A percentile compares a stretch with the other conserved stretches of the same genome.
These are phyloP conservation scores for Raffaelea ambrosiae DNA, from an alignment of 2,329 filamentous ascomycete species.

Conservation along the genomic window DNA sequence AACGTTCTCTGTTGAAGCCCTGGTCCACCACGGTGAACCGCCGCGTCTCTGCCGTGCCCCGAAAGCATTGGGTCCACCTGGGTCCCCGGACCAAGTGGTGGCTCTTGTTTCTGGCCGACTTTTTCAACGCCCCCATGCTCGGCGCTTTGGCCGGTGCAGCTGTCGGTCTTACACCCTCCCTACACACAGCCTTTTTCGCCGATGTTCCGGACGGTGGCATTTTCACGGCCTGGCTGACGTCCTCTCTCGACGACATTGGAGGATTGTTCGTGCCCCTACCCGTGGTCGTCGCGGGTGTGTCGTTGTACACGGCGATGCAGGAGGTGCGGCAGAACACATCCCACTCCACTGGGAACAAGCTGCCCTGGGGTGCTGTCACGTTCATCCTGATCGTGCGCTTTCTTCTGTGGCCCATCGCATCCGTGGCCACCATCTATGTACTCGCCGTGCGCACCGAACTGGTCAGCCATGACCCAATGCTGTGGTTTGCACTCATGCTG, in stretches of 20 bases:
- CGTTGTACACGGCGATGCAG: slow-evolving; percentile 44
- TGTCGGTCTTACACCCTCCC: slow-evolving; percentile 49
- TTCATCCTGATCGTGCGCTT: slow-evolving; percentile 50
- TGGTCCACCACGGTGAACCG: slow-evolving; percentile 7
- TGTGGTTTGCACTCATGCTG: slow-evolving; percentile 52
- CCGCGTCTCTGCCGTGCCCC: slow-evolving; percentile 18
- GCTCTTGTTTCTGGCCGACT: slow-evolving; percentile 30
- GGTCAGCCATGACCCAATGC: slow-evolving; percentile 49
- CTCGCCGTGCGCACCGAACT: slow-evolving; percentile 43
- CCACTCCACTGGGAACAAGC: too few relatives aligned
- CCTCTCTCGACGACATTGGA: slow-evolving; percentile 52
- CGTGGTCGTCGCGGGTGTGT: slow-evolving; percentile 59
- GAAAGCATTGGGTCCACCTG: slow-evolving; percentile 18
- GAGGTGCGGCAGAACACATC: slow-evolving; percentile 16
- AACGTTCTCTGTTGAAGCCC: background rate
- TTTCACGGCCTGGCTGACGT: slow-evolving; percentile 58
- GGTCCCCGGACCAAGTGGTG: slow-evolving; percentile 21
- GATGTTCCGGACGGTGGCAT: slow-evolving; percentile 49
- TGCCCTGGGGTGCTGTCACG: slow-evolving; percentile 39
- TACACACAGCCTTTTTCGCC: slow-evolving; percentile 56
- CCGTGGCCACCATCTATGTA: slow-evolving; percentile 45
- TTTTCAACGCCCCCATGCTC: slow-evolving; percentile 54
- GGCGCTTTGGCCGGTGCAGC: slow-evolving; percentile 50
- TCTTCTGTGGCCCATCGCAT: slow-evolving; percentile 49
- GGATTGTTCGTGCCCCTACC: slow-evolving; percentile 56